Percentiles rank a stretch among this genome's conserved stretches.
Conservation (phyloP, 148 eudicot genomes). For the Polygonum aviculare region DNA sequence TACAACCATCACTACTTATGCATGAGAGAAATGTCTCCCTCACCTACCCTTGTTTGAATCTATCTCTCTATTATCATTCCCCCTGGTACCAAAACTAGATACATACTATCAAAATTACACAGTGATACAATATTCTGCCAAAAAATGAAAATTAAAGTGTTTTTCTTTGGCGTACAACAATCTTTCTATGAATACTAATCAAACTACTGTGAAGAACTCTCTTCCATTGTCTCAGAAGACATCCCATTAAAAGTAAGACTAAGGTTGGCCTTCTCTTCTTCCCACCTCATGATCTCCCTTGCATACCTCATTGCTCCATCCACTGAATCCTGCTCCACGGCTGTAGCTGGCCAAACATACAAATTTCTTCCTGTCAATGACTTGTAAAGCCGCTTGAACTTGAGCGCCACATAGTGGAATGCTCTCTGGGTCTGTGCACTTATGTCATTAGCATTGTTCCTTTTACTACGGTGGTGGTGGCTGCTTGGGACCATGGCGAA, state of each 20-base stretch:
- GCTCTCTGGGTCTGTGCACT: conserved; percentile 57
- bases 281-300: conserved; percentile 70
- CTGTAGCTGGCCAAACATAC: conserved; percentile 50
- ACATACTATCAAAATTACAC: background rate
- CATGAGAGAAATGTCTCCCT: background rate
- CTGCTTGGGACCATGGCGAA: conserved; percentile 56
- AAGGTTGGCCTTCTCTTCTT: conserved; percentile 31
- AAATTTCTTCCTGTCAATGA: conserved; percentile 50
- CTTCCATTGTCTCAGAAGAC: conserved; percentile 45
- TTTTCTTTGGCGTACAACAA: background rate
- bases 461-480: conserved; percentile 24
- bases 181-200: background rate
- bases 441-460: conserved; percentile 13
- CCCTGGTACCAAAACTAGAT: background rate
- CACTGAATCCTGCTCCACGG: conserved; percentile 53
- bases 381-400: conserved; percentile 49
- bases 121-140: background rate
- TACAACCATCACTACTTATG: too few species aligned
- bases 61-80: background rate
- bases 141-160: background rate
- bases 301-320: conserved; percentile 52
- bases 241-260: conserved; percentile 22
- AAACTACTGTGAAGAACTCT: conserved; percentile 21
- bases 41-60: background rate
- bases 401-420: conserved; percentile 53